phyloP scores from a whole-genome alignment of 768 basidiomycete genomes.

The Chalciporus pseudorubinellus region DNA sequence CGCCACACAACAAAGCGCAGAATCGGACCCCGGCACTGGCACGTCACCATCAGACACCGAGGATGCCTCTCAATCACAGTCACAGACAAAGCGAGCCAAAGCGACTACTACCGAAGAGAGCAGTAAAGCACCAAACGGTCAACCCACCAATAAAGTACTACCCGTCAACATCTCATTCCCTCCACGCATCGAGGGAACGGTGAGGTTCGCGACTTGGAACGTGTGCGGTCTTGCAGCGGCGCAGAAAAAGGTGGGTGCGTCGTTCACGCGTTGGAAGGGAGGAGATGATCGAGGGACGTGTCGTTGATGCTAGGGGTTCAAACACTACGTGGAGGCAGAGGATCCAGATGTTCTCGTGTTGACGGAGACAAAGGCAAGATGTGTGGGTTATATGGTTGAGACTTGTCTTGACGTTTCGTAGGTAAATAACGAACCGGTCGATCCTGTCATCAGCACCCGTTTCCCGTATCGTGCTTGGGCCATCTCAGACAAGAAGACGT shows the following conservation, averaged over 20 bases:
- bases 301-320: conserved; percentile 67
- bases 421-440: conserved; percentile 70
- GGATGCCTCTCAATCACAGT: conserved; percentile 17
- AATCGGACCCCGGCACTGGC: conserved; percentile 19
- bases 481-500: conserved; percentile 74
- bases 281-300: background rate
- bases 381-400: background rate
- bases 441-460: conserved; percentile 51
- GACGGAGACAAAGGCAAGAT: conserved; percentile 77
- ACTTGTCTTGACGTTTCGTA: conserved; percentile 26
- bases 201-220: conserved; percentile 73
- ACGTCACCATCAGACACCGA: conserved; percentile 26
- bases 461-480: conserved; percentile 79
- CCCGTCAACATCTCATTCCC: conserved; percentile 63
- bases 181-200: conserved; percentile 42
- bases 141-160: conserved; percentile 72
- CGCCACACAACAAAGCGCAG: conserved; percentile 32
- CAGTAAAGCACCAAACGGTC: conserved; percentile 39
- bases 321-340: conserved; percentile 78
- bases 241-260: conserved; percentile 74
- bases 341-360: conserved; percentile 82
- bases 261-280: background rate
- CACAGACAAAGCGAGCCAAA: conserved; percentile 26
- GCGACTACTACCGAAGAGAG: conserved; percentile 15
- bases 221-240: conserved; percentile 74